Evolutionary conservation across 192 early-diverging fungal species (phyloP), one percentile per base, ranked within the genome.

Genomic region (Geosiphon pyriformis): DNA sequence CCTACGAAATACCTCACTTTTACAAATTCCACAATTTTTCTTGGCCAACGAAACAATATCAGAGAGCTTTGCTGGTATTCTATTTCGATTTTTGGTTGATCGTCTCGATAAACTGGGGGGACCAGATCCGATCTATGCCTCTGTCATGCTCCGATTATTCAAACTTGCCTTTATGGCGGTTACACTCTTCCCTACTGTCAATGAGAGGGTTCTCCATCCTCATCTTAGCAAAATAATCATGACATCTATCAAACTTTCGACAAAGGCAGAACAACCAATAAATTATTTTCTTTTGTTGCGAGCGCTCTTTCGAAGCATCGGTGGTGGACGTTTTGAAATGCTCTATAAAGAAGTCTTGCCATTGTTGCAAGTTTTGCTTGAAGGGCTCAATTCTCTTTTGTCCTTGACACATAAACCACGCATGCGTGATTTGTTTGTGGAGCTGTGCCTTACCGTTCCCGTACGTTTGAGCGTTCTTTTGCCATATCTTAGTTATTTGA

Each of bases 281-380:
- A 93, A 96, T 76, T 98, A 97, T 76, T 98, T 98, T 77, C 64
- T 92, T 59, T 78, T 99, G 0, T 73, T 99, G 25, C 90, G 94
- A 10, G 82, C 87, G 1, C 80, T 98, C 7, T 99, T 98, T 78
- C 84, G 95, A 27, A 93, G 93, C 68, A 98, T 99, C 67, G 95
- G 94, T 33, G 96, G 95, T 27, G 98, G 96, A 2, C 86, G 93
- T 30, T 98, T 95, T 74, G 96, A 98, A 74, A 64, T 87, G 37
- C 82, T 98, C 12, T 98, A 99, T 76, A 90, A 95, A 70, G 96
- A 98, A 73, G 94, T 98, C 6, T 83, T 93, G 31, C 95, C 98
- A 0, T 74, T 98, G 49, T 74, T 99, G 33, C 95, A 93, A 67
- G 88, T 93, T 4, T 78, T 99, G 29, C 78, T 99, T 11, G 94